These are phyloP conservation scores for Saccharomyces hybrid DNA, from an alignment of 1,139 yeast species.

Conservation along the genomic window DNA sequence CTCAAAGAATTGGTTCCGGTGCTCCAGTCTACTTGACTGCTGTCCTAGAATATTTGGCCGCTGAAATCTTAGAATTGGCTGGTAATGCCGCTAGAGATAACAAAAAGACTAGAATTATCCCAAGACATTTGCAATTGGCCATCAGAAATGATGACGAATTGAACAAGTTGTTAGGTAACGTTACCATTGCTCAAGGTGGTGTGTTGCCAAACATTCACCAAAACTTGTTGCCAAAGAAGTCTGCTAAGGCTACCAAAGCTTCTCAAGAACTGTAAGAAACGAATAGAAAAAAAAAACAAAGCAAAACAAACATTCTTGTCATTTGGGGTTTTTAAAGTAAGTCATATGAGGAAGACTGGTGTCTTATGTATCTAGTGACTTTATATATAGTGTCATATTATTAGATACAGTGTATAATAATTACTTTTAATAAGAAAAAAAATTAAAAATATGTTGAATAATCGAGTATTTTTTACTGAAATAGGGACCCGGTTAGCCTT, in stretches of 20 bases:
- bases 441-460: slow-evolving; percentile 2
- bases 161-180: slow-evolving; percentile 87
- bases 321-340: not conserved
- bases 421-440: not conserved
- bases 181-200: slow-evolving; percentile 96
- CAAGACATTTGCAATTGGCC: slow-evolving; percentile 96
- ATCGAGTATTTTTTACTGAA: not conserved
- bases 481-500: not conserved
- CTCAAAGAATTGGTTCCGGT: slow-evolving; percentile 98
- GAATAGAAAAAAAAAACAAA: not conserved
- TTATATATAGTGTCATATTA: not conserved
- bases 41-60: slow-evolving; percentile 90
- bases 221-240: slow-evolving; percentile 90
- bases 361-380: not conserved
- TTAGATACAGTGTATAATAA: not conserved
- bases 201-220: slow-evolving; percentile 95
- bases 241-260: slow-evolving; percentile 66
- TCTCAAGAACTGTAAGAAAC: slow-evolving; percentile 69
- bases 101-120: slow-evolving; percentile 96
- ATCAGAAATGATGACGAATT: slow-evolving; percentile 97
- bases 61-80: slow-evolving; percentile 94
- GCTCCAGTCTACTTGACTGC: slow-evolving; percentile 95
- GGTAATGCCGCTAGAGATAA: slow-evolving; percentile 99
- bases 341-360: slow-evolving; percentile 1
- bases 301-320: not conserved